phyloP scores from a whole-genome alignment of 2,329 filamentous ascomycete genomes.

The Ceratocystis alfenasii region DNA sequence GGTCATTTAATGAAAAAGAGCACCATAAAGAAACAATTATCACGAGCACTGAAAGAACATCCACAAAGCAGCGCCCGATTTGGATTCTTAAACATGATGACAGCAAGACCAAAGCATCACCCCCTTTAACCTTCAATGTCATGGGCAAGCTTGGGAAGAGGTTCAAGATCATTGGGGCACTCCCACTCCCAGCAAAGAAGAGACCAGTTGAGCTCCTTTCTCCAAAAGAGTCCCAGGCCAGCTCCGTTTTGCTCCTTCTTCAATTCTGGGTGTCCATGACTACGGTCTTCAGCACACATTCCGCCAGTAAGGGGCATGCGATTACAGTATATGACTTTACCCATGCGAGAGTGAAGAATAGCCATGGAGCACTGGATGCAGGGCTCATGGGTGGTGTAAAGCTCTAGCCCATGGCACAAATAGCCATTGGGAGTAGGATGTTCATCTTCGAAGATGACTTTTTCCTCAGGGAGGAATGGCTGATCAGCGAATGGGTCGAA shows the following conservation, averaged over 20 bases:
- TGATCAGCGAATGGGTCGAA: conserved; percentile 56
- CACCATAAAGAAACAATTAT: neutral
- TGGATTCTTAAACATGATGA: neutral
- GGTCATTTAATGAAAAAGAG: neutral
- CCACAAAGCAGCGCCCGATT: neutral
- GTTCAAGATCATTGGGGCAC: conserved; percentile 32
- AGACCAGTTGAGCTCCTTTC: conserved; percentile 75
- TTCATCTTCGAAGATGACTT: conserved; percentile 48
- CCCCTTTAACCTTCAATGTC: conserved; percentile 24
- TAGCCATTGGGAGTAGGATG: conserved; percentile 68
- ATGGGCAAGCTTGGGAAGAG: conserved; percentile 25
- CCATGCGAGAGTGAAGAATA: conserved; percentile 84
- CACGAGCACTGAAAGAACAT: no score
- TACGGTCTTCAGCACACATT: conserved; percentile 62
- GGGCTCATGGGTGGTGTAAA: conserved; percentile 91
- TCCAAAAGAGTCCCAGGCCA: conserved; percentile 58
- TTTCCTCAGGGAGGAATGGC: conserved; percentile 57
- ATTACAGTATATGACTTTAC: conserved; percentile 66
- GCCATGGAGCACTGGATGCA: conserved; percentile 97
- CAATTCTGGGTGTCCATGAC: conserved; percentile 34
- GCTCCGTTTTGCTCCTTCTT: conserved; percentile 38
- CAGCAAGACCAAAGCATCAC: neutral
- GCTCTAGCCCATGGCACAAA: conserved; percentile 82
- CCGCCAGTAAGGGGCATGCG: conserved; percentile 74
- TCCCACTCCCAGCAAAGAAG: conserved; percentile 70